Evolutionary conservation across 805 yeast genomes (phyloP).

Genomic region (Candida parachauliodes): DNA sequence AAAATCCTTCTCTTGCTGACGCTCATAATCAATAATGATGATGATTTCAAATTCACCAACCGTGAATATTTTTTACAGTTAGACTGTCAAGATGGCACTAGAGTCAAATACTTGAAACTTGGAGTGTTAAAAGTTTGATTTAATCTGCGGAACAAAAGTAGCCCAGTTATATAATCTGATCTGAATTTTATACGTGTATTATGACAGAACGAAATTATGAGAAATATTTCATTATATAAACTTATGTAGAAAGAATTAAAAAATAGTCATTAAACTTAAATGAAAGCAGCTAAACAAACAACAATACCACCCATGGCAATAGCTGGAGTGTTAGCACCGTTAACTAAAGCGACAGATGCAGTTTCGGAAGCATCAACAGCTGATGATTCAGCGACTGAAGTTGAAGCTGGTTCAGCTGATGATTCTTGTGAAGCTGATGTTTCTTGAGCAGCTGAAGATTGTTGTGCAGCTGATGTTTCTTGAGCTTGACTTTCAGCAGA

Average conservation of each 20-base stretch:
- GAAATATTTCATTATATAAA: background rate
- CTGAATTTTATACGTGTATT: too few relatives aligned
- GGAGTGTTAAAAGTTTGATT: too few relatives aligned
- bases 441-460: slow-evolving; percentile 34
- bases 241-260: background rate
- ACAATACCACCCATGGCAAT: slow-evolving; percentile 8
- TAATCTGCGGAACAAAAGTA: too few relatives aligned
- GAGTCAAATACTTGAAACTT: too few relatives aligned
- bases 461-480: slow-evolving; percentile 3
- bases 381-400: background rate
- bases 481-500: slow-evolving; percentile 1
- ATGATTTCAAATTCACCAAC: too few relatives aligned
- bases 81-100: too few relatives aligned
- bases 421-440: slow-evolving; percentile 94
- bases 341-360: background rate
- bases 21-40: too few relatives aligned
- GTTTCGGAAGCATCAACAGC: background rate
- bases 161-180: too few relatives aligned
- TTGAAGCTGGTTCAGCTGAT: slow-evolving; percentile 59
- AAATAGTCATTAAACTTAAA: slow-evolving; percentile 3
- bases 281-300: slow-evolving; percentile 9
- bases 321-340: slow-evolving; percentile 7
- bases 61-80: too few relatives aligned
- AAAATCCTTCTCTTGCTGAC: too few relatives aligned
- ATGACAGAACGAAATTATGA: too few relatives aligned